Evolutionary conservation across 2,329 filamentous ascomycete species (phyloP), one percentile per base, ranked within the genome.

Genomic region (Penicillium frequentans): DNA sequence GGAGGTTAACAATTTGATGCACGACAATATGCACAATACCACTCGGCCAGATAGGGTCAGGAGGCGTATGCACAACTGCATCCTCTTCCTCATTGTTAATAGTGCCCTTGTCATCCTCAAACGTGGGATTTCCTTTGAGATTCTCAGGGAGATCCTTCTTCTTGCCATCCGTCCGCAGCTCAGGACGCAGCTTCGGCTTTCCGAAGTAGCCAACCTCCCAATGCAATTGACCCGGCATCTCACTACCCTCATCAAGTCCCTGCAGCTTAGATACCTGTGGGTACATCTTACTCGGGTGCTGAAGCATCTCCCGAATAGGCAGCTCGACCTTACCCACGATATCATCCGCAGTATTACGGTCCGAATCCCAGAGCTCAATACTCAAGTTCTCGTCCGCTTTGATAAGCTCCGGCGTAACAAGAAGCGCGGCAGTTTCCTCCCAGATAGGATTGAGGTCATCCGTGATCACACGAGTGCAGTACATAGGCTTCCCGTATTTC

Each of bases 171-270:
- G 92, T 96, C 42, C 91, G 85, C 46, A 98, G 81, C 13, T 91
- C 91, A 61, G 88, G 86, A 53, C 93, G 85, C 77, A 97, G 92
- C 64, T 92, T 86, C 1, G 93, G 91, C 78, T 96, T 97, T 65
- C 88, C 88, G 67, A 97, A 98, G 77, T 90, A 98, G 7, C 93
- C 95, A 47, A 98, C 91, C 73, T 97, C 93, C 93, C 93, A 98
- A 70, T 96, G 88, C 39, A 99, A 82, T 70, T 96, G 88, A 27
- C 95, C 93, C 0, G 95, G 95, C 92, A 98, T 98, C 49, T 85
- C 84, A 64, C 86, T 93, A 13, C 89, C 91, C 23, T 90, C 87
- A 66, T 95, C 89, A 77, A 96, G 86, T 11, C 93, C 93, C 27
- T 85, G 81, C 1, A 98, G 84, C 65, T 88, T 92, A 0, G 92